These are phyloP conservation scores for Vaccinium corymbosum DNA, from an alignment of 148 eudicot species.

Conservation along the genomic window DNA sequence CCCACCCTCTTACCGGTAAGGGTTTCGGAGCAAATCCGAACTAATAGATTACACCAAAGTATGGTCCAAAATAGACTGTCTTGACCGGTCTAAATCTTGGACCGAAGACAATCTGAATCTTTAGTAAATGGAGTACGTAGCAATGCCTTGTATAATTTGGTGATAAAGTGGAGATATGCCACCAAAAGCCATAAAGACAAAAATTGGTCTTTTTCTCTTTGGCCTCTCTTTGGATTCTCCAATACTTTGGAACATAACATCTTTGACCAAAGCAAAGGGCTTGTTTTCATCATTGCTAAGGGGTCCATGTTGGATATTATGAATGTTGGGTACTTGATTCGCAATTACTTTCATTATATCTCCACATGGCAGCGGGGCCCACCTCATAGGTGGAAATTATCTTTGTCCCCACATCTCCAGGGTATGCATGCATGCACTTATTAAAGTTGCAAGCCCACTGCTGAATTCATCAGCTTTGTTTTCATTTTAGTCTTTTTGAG, in stretches of 20 bases:
- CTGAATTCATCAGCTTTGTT: background rate
- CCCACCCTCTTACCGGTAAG: too few relatives aligned
- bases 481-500: background rate
- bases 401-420: background rate
- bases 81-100: too few relatives aligned
- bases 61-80: too few relatives aligned
- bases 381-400: background rate
- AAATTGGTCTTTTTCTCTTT: background rate
- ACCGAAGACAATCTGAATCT: too few relatives aligned
- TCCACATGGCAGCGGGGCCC: background rate
- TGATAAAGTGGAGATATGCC: background rate
- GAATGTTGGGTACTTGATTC: background rate
- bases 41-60: too few relatives aligned
- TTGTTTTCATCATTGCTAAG: background rate
- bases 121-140: too few relatives aligned
- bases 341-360: background rate
- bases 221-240: background rate
- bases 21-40: too few relatives aligned
- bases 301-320: background rate
- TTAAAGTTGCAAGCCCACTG: background rate
- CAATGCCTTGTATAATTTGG: too few relatives aligned
- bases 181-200: background rate
- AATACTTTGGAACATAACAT: background rate
- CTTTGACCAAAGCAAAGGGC: background rate
- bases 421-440: background rate